Base-by-base conservation (phyloP, 2,329 filamentous ascomycete species). In the Colletotrichum orchidophilum region DNA sequence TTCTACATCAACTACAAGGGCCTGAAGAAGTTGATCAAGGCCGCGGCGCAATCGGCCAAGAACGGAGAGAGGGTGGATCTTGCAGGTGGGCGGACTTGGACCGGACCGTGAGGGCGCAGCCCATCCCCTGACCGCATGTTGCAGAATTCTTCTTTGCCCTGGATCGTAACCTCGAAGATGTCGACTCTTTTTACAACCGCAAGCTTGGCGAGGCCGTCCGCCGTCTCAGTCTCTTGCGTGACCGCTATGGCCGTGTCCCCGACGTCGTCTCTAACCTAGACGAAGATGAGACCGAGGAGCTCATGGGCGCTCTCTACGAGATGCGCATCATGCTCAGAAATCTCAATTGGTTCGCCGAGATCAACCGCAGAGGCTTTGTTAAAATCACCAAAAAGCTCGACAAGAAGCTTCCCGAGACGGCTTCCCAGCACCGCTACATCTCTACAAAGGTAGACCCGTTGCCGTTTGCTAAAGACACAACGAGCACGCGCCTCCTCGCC, bases 331-430 rank as follows among this genome's bases (percentile, higher is more conserved):
- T 97, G 79, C 83, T 98, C 75, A 90, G 96, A 71, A 98, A 98
- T 77, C 86, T 99, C 63, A 94, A 97, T 81, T 98, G 95, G 95
- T 99, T 98, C 80, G 96, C 95, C 60, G 96, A 98, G 83, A 96
- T 98, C 77, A 99, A 99, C 81, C 90, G 95, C 63, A 89, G 94
- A 74, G 96, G 96, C 2, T 99, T 99, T 78, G 90, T 97, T 80
- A 99, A 99, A 84, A 99, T 99, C 81, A 97, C 96, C 62, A 99
- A 99, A 86, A 99, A 99, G 83, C 86, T 98, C 55, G 96, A 99
- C 83, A 99, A 99, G 84, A 98, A 97, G 83, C 90, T 98, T 3
- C 88, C 92, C 1, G 88, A 90, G 55, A 90, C 91, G 3, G 88
- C 91, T 61, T 92, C 94, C 0, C 95, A 98, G 83, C 91, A 94